Evolutionary conservation across 2,329 filamentous ascomycete genomes (phyloP), one percentile per base, ranked within the genome.

Genomic region (Colletotrichum spaethianum): DNA sequence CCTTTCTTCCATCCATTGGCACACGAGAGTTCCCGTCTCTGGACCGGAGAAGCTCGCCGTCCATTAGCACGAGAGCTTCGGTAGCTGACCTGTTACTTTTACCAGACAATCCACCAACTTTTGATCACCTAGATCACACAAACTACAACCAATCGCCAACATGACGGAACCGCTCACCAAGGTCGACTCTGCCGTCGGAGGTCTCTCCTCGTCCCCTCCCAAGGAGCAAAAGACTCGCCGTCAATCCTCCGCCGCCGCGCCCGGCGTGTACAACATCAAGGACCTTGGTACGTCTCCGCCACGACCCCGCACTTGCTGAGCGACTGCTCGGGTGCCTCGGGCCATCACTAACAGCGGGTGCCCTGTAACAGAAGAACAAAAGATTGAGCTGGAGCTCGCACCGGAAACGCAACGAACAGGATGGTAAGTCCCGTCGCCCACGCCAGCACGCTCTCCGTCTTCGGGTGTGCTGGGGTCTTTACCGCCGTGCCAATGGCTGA

Each of bases 111-210:
- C 52, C 70, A 53, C 28, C 46, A 64, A 59, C 50, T n/a, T 33
- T 55, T 38, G 28, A 66, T 66, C 46, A 62, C 38, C 33, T 53
- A 38, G 46, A 62, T 66, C 67, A 52, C 38, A 68, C 60, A 70
- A 56, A 16, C 60, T 42, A 59, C 23, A 70, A 57, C 55, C 55
- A 33, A 36, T 42, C 28, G 53, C 36, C 76, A 82, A 74, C 79
- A 83, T 84, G 81, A 79, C 85, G 74, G 85, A 86, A 82, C 89
- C 92, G 79, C 90, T 97, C 81, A 89, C 90, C 84, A 97, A 97
- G 88, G 91, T 98, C 86, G 95, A 98, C 85, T 98, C 95, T 73
- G 94, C 94, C 86, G 91, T 97, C 80, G 92, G 94, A 81, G 94
- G 94, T 83, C 84, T 95, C 78, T 89, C 90, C 76, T 88, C 89